Conservation (phyloP, 805 yeast species). For the Saccharomycopsis fibuligera region DNA sequence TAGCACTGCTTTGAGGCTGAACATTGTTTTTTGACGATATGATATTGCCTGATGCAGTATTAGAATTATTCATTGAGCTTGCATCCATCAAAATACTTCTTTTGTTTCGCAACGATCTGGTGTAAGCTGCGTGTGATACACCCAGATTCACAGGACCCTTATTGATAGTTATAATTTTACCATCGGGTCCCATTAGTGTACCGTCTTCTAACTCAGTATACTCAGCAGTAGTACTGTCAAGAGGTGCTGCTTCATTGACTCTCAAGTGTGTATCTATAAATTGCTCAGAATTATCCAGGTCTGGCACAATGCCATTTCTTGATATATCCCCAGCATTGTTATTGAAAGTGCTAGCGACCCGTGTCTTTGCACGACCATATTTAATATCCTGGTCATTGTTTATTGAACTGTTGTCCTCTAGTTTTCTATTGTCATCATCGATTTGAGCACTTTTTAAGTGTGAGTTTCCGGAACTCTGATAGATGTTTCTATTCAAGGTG, state of each 20-base stretch:
- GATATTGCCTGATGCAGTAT: neutral
- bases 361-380: neutral
- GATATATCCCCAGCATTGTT: neutral
- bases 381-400: neutral
- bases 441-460: neutral
- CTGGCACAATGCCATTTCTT: too few relatives aligned
- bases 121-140: slow-evolving; percentile 14
- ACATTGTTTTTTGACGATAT: neutral
- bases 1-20: neutral
- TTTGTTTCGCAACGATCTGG: slow-evolving; percentile 19
- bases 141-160: neutral
- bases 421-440: neutral
- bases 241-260: neutral
- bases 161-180: neutral
- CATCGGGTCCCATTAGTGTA: neutral
- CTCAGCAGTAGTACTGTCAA: neutral
- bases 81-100: slow-evolving; percentile 18
- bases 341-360: neutral
- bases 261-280: neutral
- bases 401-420: neutral
- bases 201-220: slow-evolving; percentile 1
- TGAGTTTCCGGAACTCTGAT: neutral
- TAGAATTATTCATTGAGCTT: neutral
- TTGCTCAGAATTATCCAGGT: neutral
- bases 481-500: neutral